Evolutionary conservation across 306 rosid species (phyloP).

Genomic region (Prunus mume): DNA sequence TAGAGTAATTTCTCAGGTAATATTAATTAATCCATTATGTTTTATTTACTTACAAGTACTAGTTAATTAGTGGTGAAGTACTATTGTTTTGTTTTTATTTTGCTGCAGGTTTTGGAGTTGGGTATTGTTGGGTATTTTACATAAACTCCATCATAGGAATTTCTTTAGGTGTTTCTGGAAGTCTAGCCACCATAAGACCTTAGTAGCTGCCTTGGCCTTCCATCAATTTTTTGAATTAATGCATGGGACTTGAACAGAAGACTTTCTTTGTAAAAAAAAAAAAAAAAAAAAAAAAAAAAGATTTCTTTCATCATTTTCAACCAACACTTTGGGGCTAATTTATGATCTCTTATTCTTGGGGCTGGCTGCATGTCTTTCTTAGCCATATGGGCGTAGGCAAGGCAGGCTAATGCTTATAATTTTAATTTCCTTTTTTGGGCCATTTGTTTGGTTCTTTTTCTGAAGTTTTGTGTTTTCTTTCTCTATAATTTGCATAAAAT

Average conservation of each 20-base stretch:
- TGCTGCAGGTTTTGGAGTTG: constrained; percentile 61
- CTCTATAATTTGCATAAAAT: not conserved
- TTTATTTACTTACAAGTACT: too few relatives aligned
- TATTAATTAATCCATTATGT: too few relatives aligned
- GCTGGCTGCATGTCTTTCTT: constrained; percentile 37
- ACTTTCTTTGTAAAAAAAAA: too few relatives aligned
- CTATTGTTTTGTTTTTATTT: not conserved
- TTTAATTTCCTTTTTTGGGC: not conserved
- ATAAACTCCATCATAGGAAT: constrained; percentile 86
- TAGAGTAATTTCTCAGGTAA: constrained; percentile 68
- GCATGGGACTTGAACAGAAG: constrained; percentile 67
- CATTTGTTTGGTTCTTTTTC: not conserved
- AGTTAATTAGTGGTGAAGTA: not conserved
- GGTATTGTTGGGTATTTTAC: constrained; percentile 85
- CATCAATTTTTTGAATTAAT: constrained; percentile 90
- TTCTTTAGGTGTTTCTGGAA: constrained; percentile 68
- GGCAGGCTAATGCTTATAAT: not conserved
- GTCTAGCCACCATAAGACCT: constrained; percentile 60
- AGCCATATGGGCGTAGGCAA: constrained; percentile 33
- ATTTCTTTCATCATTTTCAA: too few relatives aligned
- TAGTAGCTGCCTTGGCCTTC: constrained; percentile 66
- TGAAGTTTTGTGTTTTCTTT: not conserved
- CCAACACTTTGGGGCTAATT: constrained; percentile 1
- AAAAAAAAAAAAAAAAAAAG: too few relatives aligned
- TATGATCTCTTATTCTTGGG: constrained; percentile 13